phyloP scores from a whole-genome alignment of 345 rosid genomes.

The Melaleuca alternifolia region DNA sequence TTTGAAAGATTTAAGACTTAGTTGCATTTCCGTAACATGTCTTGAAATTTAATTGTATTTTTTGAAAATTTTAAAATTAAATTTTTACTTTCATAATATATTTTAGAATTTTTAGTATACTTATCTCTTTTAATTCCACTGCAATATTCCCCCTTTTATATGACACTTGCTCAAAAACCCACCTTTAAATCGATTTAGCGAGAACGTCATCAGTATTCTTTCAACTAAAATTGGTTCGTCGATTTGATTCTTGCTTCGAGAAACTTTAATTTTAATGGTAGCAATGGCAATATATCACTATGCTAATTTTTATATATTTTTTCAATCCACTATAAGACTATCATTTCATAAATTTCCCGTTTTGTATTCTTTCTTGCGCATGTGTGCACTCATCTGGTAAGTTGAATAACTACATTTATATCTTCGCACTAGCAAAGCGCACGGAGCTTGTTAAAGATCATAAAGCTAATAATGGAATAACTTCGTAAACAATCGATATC shows the following conservation, averaged over 20 bases:
- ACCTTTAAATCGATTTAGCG: background rate
- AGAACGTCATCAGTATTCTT: no score
- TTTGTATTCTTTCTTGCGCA: no score
- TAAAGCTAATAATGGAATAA: no score
- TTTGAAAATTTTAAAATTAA: no score
- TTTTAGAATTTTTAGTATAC: no score
- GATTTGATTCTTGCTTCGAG: background rate
- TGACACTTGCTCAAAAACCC: background rate
- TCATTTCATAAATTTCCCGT: background rate
- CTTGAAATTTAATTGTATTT: no score
- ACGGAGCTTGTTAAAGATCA: background rate
- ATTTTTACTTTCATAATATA: no score
- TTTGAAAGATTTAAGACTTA: no score
- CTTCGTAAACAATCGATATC: background rate
- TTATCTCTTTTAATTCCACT: background rate
- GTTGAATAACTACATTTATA: background rate
- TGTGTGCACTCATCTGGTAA: no score
- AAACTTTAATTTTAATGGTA: background rate
- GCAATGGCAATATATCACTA: accelerated
- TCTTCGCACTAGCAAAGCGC: background rate
- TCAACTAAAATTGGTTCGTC: accelerated
- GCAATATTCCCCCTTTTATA: background rate
- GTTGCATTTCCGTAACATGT: no score
- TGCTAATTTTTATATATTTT: accelerated
- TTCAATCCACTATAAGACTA: background rate